Percentiles rank a stretch among this genome's conserved stretches.
These are phyloP conservation scores for Coniochaeta hoffmannii DNA, from an alignment of 2,329 filamentous ascomycete genomes.

Conservation along the genomic window DNA sequence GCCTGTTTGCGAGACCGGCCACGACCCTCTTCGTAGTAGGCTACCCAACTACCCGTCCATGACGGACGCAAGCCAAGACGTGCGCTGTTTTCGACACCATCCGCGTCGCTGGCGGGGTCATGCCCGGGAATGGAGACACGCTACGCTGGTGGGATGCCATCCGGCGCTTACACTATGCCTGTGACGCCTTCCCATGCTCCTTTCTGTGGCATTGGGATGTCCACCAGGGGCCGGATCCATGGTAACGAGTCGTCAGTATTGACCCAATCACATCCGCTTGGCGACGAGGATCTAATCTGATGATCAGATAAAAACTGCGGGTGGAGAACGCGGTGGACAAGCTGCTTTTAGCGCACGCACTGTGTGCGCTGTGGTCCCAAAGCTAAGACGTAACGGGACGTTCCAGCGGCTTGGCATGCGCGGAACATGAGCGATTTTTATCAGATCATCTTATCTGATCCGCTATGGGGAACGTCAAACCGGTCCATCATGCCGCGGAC, in stretches of 20 bases:
- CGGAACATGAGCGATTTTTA: neutral
- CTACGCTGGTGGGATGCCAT: neutral
- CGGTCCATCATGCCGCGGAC: neutral
- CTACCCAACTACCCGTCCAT: neutral
- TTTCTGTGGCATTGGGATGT: neutral
- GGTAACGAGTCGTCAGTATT: neutral
- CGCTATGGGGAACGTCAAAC: neutral
- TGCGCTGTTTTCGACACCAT: neutral
- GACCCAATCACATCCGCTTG: neutral
- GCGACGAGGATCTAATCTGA: neutral
- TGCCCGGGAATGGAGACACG: neutral
- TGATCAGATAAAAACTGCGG: neutral
- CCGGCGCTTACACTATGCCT: neutral
- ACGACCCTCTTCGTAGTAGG: neutral
- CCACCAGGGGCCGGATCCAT: neutral
- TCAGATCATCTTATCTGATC: slow-evolving; percentile 1
- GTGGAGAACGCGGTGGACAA: neutral
- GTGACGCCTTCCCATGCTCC: neutral
- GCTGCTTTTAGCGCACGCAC: neutral
- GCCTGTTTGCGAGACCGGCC: neutral
- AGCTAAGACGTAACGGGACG: neutral
- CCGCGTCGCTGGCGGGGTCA: neutral
- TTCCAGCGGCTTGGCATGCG: neutral
- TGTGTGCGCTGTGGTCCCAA: neutral
- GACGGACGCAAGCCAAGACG: neutral